A percentile compares a stretch with the other conserved stretches of the same genome.
phyloP scores from a whole-genome alignment of 2,329 filamentous ascomycete genomes.

The Botrytis fabae region DNA sequence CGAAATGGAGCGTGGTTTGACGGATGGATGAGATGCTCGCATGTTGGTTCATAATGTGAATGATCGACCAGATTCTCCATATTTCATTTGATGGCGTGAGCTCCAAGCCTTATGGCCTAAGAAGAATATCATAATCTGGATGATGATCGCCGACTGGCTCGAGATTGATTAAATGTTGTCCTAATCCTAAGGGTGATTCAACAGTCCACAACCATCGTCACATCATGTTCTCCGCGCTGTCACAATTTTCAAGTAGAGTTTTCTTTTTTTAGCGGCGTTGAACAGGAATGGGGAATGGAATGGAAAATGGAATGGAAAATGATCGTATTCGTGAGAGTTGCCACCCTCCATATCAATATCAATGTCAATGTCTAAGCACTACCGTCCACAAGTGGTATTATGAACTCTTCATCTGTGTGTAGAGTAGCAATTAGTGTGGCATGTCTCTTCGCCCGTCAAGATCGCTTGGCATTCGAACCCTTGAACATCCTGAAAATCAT shows the following conservation, averaged over 20 bases:
- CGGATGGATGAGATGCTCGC: not conserved
- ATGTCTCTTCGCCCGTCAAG: not conserved
- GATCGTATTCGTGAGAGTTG: not conserved
- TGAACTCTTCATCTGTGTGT: conserved; percentile 4
- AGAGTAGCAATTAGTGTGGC: not conserved
- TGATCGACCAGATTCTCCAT: conserved; percentile 17
- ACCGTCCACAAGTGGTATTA: not conserved
- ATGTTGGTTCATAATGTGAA: not conserved
- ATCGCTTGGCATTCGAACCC: not conserved
- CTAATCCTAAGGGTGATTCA: not conserved
- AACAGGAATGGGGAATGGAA: not conserved
- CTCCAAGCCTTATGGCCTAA: conserved; percentile 6
- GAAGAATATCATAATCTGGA: not conserved
- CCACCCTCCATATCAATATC: not conserved
- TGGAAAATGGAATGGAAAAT: not conserved
- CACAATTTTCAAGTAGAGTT: not conserved
- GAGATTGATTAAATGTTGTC: not conserved
- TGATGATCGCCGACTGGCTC: not conserved
- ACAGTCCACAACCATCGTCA: no score
- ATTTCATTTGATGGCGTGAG: conserved; percentile 20
- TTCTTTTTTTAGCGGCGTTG: not conserved
- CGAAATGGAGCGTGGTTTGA: not conserved
- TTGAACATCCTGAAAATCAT: not conserved
- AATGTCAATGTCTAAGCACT: not conserved
- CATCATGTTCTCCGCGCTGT: not conserved